phyloP scores from a whole-genome alignment of 495 filamentous ascomycete genomes.

The Penicillium roqueforti region DNA sequence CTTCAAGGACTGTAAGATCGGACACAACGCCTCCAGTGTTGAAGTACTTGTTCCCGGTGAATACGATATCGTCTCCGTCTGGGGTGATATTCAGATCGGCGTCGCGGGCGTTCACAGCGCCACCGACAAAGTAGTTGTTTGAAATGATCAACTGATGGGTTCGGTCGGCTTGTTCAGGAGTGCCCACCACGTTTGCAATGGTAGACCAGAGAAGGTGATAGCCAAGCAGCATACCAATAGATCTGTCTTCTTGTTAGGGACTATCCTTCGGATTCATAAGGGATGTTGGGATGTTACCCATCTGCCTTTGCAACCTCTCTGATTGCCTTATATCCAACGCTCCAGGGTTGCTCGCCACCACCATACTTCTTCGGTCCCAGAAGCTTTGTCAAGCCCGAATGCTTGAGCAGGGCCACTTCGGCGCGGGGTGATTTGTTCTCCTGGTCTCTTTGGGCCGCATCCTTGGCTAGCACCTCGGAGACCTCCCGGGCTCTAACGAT shows the following conservation, averaged over 20 bases:
- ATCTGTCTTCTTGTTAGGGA: constrained; percentile 20
- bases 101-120: constrained; percentile 60
- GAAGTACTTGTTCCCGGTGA: constrained; percentile 58
- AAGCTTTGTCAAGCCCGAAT: constrained; percentile 52
- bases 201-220: constrained; percentile 61
- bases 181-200: constrained; percentile 53
- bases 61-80: constrained; percentile 49
- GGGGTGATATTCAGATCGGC: constrained; percentile 51
- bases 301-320: constrained; percentile 57
- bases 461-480: constrained; percentile 46
- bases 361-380: constrained; percentile 53
- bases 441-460: constrained; percentile 50
- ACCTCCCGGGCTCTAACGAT: constrained; percentile 50
- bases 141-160: constrained; percentile 48
- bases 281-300: constrained; percentile 32
- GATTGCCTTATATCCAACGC: constrained; percentile 52
- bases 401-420: constrained; percentile 54
- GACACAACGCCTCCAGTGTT: constrained; percentile 59
- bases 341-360: constrained; percentile 55
- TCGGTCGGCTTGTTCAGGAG: constrained; percentile 50
- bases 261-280: background rate
- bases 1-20: constrained; percentile 60
- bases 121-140: constrained; percentile 60
- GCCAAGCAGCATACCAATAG: constrained; percentile 55
- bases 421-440: constrained; percentile 54